A percentile compares a stretch with the other conserved stretches of the same genome.
Conservation (phyloP, 129 eudicot species). For the Saussurea involucrata region DNA sequence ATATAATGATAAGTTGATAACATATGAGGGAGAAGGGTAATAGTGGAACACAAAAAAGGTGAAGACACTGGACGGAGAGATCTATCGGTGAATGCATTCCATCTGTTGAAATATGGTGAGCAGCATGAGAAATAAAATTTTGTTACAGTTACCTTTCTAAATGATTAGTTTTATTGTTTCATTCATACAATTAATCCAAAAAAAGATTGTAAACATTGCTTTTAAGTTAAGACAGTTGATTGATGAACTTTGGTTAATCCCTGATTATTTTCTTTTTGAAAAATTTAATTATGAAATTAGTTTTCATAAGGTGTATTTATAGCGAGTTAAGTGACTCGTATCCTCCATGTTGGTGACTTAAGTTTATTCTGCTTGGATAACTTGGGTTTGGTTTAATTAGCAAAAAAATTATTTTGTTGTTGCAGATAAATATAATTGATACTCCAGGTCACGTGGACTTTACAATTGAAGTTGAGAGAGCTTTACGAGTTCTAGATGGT, state of each 20-base stretch:
- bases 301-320: background rate
- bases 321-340: background rate
- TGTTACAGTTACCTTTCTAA: background rate
- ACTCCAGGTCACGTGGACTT: conserved; percentile 99
- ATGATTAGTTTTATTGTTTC: background rate
- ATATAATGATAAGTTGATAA: no score
- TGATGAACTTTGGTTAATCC: background rate
- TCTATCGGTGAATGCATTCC: no score
- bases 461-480: conserved; percentile 98
- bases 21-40: no score
- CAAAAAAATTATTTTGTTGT: conserved; percentile 13
- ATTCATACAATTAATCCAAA: background rate
- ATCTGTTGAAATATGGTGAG: no score
- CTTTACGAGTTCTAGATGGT: conserved; percentile 98
- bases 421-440: conserved; percentile 89
- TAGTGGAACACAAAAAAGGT: no score
- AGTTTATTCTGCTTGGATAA: background rate
- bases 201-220: background rate
- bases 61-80: no score
- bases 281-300: background rate
- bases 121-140: no score
- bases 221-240: background rate
- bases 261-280: background rate
- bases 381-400: background rate
- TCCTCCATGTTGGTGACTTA: background rate